Percentiles rank a stretch among this genome's conserved stretches.
phyloP scores from a whole-genome alignment of 192 early-diverging fungal genomes.

The Coemansia sp. region DNA sequence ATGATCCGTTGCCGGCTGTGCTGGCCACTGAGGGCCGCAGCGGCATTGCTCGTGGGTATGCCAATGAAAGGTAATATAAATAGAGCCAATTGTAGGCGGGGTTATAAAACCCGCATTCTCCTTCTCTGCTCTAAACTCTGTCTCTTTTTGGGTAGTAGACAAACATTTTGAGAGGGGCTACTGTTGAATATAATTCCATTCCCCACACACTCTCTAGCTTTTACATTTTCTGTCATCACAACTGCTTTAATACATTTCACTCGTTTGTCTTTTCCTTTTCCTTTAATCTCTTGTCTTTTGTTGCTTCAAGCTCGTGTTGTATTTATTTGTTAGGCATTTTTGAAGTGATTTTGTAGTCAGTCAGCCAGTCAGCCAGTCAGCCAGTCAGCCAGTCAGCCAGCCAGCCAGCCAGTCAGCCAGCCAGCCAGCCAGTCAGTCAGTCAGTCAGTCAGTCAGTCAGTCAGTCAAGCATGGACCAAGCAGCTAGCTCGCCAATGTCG shows the following conservation, averaged over 20 bases:
- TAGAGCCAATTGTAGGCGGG: conserved; percentile 6
- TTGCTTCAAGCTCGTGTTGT: background rate
- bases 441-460: too few relatives aligned
- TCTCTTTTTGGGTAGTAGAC: background rate
- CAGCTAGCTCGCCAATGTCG: background rate
- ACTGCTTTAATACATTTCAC: background rate
- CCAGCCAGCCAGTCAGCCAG: too few relatives aligned
- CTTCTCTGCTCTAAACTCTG: background rate
- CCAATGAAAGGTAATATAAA: conserved; percentile 46
- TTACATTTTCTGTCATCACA: background rate
- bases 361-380: too few relatives aligned
- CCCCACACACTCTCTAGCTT: background rate
- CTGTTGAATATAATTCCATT: conserved; percentile 7
- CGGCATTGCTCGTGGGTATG: conserved; percentile 85
- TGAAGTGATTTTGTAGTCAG: too few relatives aligned
- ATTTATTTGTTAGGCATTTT: background rate
- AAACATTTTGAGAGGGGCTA: background rate
- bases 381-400: too few relatives aligned
- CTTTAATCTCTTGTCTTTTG: background rate
- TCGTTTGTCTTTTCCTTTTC: too few relatives aligned
- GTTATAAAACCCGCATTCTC: background rate
- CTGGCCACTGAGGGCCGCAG: conserved; percentile 67
- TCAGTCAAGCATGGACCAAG: background rate
- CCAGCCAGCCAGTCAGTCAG: too few relatives aligned
- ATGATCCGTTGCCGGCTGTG: conserved; percentile 14